phyloP scores from a whole-genome alignment of 202 grass and related monocot species.

The Hordeum pubiflorum region DNA sequence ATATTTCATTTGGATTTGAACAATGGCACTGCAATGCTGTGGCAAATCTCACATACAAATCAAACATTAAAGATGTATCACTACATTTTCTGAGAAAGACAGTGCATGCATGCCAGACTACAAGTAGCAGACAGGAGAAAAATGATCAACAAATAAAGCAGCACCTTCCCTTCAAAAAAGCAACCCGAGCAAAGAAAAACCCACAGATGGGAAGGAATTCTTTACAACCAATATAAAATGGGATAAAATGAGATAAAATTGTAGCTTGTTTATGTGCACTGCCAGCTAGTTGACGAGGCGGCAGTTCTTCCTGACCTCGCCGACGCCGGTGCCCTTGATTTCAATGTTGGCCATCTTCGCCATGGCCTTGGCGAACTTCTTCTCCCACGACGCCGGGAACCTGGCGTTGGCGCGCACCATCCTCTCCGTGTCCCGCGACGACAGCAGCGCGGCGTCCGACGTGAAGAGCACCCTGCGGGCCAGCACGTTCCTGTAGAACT shows the following conservation, averaged over 20 bases:
- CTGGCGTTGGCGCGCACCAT: conserved; percentile 26
- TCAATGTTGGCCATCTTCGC: conserved; percentile 50
- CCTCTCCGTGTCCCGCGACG: neutral
- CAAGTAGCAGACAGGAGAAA: neutral
- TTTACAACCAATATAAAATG: neutral
- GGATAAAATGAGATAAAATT: neutral
- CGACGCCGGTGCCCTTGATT: conserved; percentile 14
- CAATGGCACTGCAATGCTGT: neutral
- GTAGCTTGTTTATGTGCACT: neutral
- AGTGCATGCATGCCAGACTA: neutral
- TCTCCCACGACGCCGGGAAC: conserved; percentile 16
- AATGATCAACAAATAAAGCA: neutral
- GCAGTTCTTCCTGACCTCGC: conserved; percentile 11
- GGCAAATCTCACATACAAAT: neutral
- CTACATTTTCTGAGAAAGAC: neutral
- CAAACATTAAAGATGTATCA: neutral
- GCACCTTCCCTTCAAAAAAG: neutral
- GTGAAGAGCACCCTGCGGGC: conserved; percentile 34
- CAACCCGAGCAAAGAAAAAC: neutral
- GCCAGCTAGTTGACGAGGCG: neutral
- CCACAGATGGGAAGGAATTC: neutral
- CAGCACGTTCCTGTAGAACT: conserved; percentile 56
- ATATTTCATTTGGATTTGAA: too few species aligned
- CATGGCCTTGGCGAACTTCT: conserved; percentile 45
- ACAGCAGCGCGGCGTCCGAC: conserved; percentile 48